Evolutionary conservation across 2,329 filamentous ascomycete species (phyloP).

Genomic region (Fusarium sp.): DNA sequence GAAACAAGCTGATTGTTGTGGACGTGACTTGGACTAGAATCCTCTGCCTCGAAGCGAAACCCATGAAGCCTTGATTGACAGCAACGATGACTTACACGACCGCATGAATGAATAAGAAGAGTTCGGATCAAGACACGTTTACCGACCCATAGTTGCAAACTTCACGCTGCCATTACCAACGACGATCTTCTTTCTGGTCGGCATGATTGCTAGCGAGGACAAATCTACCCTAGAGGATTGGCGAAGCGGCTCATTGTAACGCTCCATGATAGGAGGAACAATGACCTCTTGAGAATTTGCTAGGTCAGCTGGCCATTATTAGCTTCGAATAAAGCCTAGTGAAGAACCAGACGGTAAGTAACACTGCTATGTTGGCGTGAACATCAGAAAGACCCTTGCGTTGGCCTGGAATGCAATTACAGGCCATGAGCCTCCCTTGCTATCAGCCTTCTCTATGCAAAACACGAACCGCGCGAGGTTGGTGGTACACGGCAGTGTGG

Average conservation of each 20-base stretch:
- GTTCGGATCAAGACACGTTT: neutral
- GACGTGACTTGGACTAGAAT: neutral
- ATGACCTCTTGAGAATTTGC: neutral
- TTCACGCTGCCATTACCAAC: neutral
- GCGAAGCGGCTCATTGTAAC: neutral
- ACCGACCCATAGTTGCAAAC: neutral
- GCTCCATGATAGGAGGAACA: neutral
- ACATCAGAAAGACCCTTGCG: neutral
- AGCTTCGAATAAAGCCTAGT: neutral
- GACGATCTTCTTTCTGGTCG: neutral
- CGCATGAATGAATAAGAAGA: neutral
- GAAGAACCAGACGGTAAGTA: neutral
- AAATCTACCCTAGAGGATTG: neutral
- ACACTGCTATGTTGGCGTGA: neutral
- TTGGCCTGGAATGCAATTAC: conserved; percentile 14
- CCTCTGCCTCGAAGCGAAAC: neutral
- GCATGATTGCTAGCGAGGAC: neutral
- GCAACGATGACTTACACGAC: neutral
- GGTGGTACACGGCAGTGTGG: neutral
- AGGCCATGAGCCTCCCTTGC: conserved; percentile 4
- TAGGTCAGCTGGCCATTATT: neutral
- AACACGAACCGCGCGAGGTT: neutral
- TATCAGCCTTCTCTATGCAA: neutral
- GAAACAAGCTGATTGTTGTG: too few relatives aligned
- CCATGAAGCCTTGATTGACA: neutral